These are phyloP conservation scores for Boletales sp. DNA, from an alignment of 768 basidiomycete genomes.

Conservation along the genomic window DNA sequence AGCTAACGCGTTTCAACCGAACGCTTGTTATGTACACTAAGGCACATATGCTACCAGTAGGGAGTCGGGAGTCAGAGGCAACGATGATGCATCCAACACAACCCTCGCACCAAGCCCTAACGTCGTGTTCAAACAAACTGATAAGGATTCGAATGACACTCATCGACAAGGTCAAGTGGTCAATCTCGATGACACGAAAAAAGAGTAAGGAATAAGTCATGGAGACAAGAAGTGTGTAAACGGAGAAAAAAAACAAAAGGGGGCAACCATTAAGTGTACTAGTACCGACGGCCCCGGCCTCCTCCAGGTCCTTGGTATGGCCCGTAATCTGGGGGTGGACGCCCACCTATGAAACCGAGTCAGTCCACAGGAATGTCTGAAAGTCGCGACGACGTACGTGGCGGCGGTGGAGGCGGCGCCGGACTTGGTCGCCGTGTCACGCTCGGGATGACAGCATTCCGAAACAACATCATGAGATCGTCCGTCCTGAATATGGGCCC, in stretches of 20 bases:
- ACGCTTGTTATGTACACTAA: no score
- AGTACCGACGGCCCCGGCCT: slow-evolving; percentile 42
- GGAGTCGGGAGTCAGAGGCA: no score
- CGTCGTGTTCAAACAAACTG: no score
- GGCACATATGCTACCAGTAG: no score
- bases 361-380: slow-evolving; percentile 1
- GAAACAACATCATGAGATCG: slow-evolving; percentile 83
- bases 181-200: slow-evolving; percentile 3
- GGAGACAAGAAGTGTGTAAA: slow-evolving; percentile 9
- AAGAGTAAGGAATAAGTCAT: slow-evolving; percentile 12
- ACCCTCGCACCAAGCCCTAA: no score
- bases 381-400: slow-evolving; percentile 30
- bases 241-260: background rate
- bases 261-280: slow-evolving; percentile 1
- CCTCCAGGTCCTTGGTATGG: slow-evolving; percentile 77
- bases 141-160: background rate
- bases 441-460: slow-evolving; percentile 77
- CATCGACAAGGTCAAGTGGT: background rate
- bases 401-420: slow-evolving; percentile 53
- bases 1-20: no score
- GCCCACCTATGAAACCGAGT: slow-evolving; percentile 41
- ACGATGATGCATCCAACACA: no score
- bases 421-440: slow-evolving; percentile 46
- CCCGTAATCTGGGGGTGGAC: slow-evolving; percentile 83
- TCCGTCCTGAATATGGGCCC: slow-evolving; percentile 90